Conservation (phyloP, 768 basidiomycete species). For the Mycena amicta region DNA sequence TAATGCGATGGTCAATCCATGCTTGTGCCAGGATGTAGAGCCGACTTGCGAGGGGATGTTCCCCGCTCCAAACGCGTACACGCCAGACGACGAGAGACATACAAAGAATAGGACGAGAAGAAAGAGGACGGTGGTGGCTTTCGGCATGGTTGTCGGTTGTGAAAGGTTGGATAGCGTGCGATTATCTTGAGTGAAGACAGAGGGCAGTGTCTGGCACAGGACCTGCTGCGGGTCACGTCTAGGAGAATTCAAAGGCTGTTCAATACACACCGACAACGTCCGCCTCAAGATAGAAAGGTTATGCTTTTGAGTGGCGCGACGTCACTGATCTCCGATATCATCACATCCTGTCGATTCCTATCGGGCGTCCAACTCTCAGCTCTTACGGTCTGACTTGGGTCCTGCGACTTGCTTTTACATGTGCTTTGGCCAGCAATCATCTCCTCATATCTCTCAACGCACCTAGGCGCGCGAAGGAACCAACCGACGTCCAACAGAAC, state of each 20-base stretch:
- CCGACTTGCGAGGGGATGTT: conserved; percentile 74
- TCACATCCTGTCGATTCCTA: too few species aligned
- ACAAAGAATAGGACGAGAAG: conserved; percentile 56
- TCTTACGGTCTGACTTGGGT: too few species aligned
- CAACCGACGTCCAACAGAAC: too few species aligned
- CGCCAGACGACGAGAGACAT: conserved; percentile 58
- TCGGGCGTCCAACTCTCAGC: too few species aligned
- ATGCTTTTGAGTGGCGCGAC: too few species aligned
- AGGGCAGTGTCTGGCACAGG: conserved; percentile 6
- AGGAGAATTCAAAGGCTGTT: not conserved
- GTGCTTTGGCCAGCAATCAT: too few species aligned
- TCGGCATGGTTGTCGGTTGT: conserved; percentile 30
- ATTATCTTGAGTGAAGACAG: not conserved
- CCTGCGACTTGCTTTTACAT: too few species aligned
- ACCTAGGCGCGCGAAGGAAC: too few species aligned
- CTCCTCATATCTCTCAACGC: too few species aligned
- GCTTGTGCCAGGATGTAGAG: conserved; percentile 19
- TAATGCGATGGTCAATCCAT: conserved; percentile 31
- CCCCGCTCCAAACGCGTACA: conserved; percentile 80
- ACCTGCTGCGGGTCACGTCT: not conserved
- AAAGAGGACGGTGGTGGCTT: conserved; percentile 42
- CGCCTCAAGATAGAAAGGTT: too few species aligned
- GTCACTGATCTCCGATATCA: too few species aligned
- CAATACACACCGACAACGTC: not conserved
- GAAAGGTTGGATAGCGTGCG: conserved; percentile 40